Evolutionary conservation across 2,329 filamentous ascomycete genomes (phyloP), one percentile per base, ranked within the genome.

Genomic region (Cladophialophora yegresii): DNA sequence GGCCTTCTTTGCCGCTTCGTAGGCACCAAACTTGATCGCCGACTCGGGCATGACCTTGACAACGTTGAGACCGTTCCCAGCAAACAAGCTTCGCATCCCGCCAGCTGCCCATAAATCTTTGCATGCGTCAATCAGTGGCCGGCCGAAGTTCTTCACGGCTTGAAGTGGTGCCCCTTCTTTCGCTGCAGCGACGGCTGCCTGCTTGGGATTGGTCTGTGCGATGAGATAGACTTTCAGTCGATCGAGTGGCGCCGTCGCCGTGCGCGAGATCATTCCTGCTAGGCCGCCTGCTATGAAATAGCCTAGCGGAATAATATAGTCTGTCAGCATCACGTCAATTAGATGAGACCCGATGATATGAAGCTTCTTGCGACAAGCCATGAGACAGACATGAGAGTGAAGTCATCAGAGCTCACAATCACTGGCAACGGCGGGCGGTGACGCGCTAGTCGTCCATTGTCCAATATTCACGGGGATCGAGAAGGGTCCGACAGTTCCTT

Each of bases 1-100:
- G 3, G 89, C 86, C 67, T 92, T 88, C 81, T 98, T 99, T 8
- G 92, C 89, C 58, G 92, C 92, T 85, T 99, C 95, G 74, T 97
- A 99, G 22, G 93, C 93, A 65, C 95, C 95, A 76, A 99, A 99
- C 78, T 97, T 96, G 75, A 99, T 96, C 28, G 95, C 93, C 30
- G 93, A 97, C 79, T 99, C 95, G 0, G 95, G 95, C 92, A 98
- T 96, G 66, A 99, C 95, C 77, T 99, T 99, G 73, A 97, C 78
- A 2, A 99, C 92, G 72, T 99, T 99, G 71, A 99, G 82, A 3
- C 95, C 95, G 73, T 99, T 99, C 43, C 95, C 95, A 70, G 93
- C 93, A 79, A 97, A 99, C 70, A 98, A 87, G 75, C 92, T 96
- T 63, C 90, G 86, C 65, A 96, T 81, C 2, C 95, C 95, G 61